A percentile compares a stretch with the other conserved stretches of the same genome.
phyloP scores from a whole-genome alignment of 2,329 filamentous ascomycete species.

The Aspergillus melleus region DNA sequence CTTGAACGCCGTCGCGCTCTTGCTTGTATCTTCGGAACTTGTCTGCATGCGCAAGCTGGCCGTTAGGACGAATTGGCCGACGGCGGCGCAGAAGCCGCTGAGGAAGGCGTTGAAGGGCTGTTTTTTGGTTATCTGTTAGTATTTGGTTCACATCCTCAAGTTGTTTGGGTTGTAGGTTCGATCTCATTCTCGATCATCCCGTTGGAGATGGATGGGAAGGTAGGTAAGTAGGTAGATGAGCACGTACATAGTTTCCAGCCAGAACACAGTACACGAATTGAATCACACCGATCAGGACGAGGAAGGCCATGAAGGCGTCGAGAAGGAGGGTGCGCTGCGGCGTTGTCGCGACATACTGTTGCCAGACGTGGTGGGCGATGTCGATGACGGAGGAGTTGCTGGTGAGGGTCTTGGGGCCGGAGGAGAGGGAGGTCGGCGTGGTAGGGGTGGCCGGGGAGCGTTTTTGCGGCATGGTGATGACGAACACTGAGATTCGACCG shows the following conservation, averaged over 20 bases:
- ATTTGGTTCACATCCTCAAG: background rate
- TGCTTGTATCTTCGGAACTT: conserved; percentile 46
- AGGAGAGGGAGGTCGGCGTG: conserved; percentile 28
- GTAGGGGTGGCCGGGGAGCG: conserved; percentile 21
- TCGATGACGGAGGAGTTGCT: conserved; percentile 47
- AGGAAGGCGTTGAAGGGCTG: conserved; percentile 99
- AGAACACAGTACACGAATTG: conserved; percentile 93
- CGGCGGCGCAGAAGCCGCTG: conserved; percentile 88
- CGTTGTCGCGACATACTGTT: conserved; percentile 76
- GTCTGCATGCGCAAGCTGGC: conserved; percentile 90
- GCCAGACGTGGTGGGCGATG: conserved; percentile 69
- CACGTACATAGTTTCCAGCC: conserved; percentile 88
- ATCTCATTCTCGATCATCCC: background rate
- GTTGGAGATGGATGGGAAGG: background rate
- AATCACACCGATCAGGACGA: conserved; percentile 79
- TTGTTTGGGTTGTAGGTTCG: background rate
- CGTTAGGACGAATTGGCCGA: conserved; percentile 96
- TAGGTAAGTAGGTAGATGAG: background rate
- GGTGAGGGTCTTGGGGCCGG: conserved; percentile 38
- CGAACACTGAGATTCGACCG: background rate
- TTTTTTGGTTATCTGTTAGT: background rate
- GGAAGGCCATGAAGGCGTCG: conserved; percentile 85
- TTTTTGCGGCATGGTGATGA: conserved; percentile 23
- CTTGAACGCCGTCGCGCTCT: conserved; percentile 44
- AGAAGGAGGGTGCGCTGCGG: conserved; percentile 89